Percentiles rank a stretch among this genome's conserved stretches.
These are phyloP conservation scores for Fistulifera solaris DNA, from an alignment of 108 stramenopile species.

Conservation along the genomic window DNA sequence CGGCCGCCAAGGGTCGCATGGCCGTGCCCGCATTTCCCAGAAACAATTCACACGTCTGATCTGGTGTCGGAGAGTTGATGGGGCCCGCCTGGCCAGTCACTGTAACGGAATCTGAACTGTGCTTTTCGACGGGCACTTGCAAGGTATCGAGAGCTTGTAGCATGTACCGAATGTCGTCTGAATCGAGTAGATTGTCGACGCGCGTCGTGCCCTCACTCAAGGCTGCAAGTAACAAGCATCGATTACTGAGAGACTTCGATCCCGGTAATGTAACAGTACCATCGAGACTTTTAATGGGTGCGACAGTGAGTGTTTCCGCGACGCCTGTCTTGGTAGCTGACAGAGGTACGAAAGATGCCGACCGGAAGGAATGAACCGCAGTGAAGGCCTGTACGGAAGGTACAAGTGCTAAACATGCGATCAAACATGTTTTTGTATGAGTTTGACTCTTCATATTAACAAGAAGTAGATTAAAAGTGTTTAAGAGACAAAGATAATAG, in stretches of 20 bases:
- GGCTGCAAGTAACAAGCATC: slow-evolving; percentile 73
- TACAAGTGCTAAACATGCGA: too few species aligned
- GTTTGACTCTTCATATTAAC: too few species aligned
- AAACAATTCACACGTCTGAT: slow-evolving; percentile 70
- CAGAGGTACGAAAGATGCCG: too few species aligned
- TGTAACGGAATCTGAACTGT: slow-evolving; percentile 41
- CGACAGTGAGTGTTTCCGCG: slow-evolving; percentile 47
- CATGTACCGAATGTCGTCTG: slow-evolving; percentile 97
- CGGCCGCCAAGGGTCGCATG: slow-evolving; percentile 93
- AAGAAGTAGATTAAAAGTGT: too few species aligned
- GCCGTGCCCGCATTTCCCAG: slow-evolving; percentile 94
- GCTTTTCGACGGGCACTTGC: slow-evolving; percentile 62
- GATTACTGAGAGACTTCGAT: slow-evolving; percentile 90
- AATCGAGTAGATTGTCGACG: slow-evolving; percentile 86
- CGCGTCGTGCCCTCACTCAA: slow-evolving; percentile 57
- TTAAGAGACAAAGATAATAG: too few species aligned
- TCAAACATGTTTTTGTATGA: too few species aligned
- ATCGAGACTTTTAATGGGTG: slow-evolving; percentile 64
- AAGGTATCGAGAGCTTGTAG: slow-evolving; percentile 80
- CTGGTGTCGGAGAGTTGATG: slow-evolving; percentile 54
- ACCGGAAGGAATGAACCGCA: too few species aligned
- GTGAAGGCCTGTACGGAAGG: too few species aligned
- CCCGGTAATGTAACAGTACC: slow-evolving; percentile 91
- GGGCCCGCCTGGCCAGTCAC: slow-evolving; percentile 81
- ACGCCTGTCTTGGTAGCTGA: too few species aligned